Evolutionary conservation across 1,139 yeast genomes (phyloP).

Genomic region (Saccharomycopsis hybrid): DNA sequence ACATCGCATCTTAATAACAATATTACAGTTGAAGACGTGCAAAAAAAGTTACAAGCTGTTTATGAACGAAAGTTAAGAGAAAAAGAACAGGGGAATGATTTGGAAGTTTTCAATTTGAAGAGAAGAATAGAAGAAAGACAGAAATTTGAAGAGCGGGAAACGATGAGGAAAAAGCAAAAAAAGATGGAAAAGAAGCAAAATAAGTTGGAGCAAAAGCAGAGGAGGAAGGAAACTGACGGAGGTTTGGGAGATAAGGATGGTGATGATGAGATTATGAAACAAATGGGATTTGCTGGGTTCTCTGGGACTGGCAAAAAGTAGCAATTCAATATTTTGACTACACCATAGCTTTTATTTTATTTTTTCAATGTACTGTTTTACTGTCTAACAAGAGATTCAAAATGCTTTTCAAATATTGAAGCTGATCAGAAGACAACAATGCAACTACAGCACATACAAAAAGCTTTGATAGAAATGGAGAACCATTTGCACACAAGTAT

Average conservation of each 20-base stretch:
- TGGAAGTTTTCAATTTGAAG: slow-evolving; percentile 14
- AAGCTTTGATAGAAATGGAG: too few species aligned
- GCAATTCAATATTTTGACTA: too few species aligned
- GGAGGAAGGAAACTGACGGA: not conserved
- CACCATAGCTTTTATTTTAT: too few species aligned
- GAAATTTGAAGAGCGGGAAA: slow-evolving; percentile 10
- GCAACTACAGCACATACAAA: too few species aligned
- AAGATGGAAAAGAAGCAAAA: slow-evolving; percentile 8
- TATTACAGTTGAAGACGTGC: slow-evolving; percentile 27
- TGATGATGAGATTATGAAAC: slow-evolving; percentile 6
- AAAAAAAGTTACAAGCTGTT: slow-evolving; percentile 2
- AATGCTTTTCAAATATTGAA: too few species aligned
- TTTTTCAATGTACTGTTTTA: too few species aligned
- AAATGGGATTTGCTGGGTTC: slow-evolving; percentile 22
- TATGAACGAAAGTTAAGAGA: slow-evolving; percentile 8
- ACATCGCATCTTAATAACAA: slow-evolving; percentile 51
- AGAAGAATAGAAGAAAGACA: slow-evolving; percentile 14
- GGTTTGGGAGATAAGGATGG: not conserved
- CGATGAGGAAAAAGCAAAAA: slow-evolving; percentile 4
- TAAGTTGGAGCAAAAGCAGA: slow-evolving; percentile 3
- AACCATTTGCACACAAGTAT: too few species aligned
- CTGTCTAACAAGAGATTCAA: too few species aligned
- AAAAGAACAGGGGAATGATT: slow-evolving; percentile 14
- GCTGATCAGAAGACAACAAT: too few species aligned
- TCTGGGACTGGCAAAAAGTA: too few species aligned